Evolutionary conservation across 208 protist genomes (phyloP).

Genomic region (Leishmania amazonensis): DNA sequence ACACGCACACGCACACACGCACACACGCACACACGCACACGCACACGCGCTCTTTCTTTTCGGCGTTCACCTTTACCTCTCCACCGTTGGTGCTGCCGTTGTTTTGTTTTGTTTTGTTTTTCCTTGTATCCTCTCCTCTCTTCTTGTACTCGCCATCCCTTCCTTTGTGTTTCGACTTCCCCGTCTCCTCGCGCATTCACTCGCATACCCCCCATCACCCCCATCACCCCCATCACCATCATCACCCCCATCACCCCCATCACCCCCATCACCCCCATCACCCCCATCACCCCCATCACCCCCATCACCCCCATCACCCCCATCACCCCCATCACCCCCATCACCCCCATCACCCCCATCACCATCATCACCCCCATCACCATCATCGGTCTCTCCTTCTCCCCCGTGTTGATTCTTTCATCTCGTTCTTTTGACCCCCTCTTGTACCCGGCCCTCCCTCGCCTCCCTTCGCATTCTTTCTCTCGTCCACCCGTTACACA

Average conservation of each 20-base stretch:
- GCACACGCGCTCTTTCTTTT: neutral
- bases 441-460: neutral
- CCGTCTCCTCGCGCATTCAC: neutral
- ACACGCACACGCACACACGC: neutral
- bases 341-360: too few relatives aligned
- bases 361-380: neutral
- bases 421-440: neutral
- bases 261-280: too few relatives aligned
- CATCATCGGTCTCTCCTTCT: neutral
- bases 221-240: neutral
- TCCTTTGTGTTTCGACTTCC: neutral
- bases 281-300: too few relatives aligned
- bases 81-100: neutral
- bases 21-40: neutral
- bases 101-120: neutral
- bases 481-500: neutral
- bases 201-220: neutral
- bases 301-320: too few relatives aligned
- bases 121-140: conserved; percentile 2
- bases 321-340: too few relatives aligned
- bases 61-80: neutral
- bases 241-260: too few relatives aligned
- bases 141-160: neutral
- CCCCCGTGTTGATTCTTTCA: neutral
- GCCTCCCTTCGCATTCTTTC: neutral